A percentile compares a stretch with the other conserved stretches of the same genome.
Evolutionary conservation across 768 basidiomycete genomes (phyloP).

Genomic region (Pleurotus tuber-regium): DNA sequence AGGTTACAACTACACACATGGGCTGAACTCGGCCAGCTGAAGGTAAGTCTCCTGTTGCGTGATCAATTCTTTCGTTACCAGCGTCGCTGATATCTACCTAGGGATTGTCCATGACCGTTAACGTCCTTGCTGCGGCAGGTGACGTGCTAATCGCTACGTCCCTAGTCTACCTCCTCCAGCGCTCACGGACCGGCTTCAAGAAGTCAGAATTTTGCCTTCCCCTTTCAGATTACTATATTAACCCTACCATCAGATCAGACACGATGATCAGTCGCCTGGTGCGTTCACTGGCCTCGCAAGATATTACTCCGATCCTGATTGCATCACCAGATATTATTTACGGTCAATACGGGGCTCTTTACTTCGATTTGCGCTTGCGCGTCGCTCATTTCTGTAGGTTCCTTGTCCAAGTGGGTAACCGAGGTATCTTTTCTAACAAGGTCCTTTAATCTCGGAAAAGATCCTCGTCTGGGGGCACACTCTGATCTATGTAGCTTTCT

Average conservation of each 20-base stretch:
- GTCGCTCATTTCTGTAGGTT: conserved; percentile 1
- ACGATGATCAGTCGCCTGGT: conserved; percentile 42
- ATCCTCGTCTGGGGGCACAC: conserved; percentile 20
- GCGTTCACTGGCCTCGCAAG: conserved; percentile 42
- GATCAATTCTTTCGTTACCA: neutral
- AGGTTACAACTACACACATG: conserved; percentile 46
- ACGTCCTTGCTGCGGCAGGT: conserved; percentile 4
- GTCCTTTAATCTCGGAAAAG: conserved; percentile 13
- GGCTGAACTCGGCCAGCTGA: conserved; percentile 39
- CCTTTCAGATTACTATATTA: neutral
- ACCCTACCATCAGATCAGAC: conserved; percentile 32
- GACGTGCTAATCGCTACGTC: conserved; percentile 10
- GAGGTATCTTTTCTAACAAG: neutral
- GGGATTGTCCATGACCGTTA: conserved; percentile 40
- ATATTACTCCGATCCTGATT: conserved; percentile 35
- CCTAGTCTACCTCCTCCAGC: conserved; percentile 11
- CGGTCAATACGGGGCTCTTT: conserved; percentile 13
- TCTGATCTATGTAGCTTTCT: conserved; percentile 24
- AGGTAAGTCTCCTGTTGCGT: conserved; percentile 26
- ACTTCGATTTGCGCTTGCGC: conserved; percentile 5
- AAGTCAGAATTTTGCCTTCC: conserved; percentile 4
- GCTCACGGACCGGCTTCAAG: conserved; percentile 13
- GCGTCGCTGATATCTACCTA: too few relatives aligned
- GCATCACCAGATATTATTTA: conserved; percentile 10
- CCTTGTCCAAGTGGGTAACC: neutral